Base-by-base conservation (phyloP, 345 rosid species). In the Sonneratia caseolaris region DNA sequence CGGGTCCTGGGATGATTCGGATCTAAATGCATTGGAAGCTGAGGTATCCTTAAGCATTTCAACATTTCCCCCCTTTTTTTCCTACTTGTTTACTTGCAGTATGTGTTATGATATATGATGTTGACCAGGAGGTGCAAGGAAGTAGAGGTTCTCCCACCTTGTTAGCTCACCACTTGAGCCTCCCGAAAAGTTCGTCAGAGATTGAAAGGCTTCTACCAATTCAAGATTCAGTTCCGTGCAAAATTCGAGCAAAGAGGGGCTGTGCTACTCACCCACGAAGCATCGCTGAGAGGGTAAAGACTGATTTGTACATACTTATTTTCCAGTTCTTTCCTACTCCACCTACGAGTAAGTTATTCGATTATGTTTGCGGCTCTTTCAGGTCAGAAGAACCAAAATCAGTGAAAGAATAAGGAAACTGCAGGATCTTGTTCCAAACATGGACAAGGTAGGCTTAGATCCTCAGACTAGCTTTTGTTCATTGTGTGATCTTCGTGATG, bases 251-350 rank as follows among this genome's bases (percentile, higher is more conserved):
- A 43, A 94, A 91, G 76, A 79, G 97, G 57, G 97, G 98, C 36
- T 88, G 55, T 55, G 98, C 98, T 22, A 94, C 97, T 73, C 98
- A 94, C 74, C 98, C 98, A 0, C 90, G 97, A 72, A 94, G 97
- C 78, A 91, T 94, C 65, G 98, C 98, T 1, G 97, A 91, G 84
- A 84, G 97, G 89, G 98, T 88, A 76, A 72, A 35, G 16, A 77
- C 37, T 56, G 53, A 68, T 71, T 59, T 2, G 47, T 8, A 1
- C 2, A n/a, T 35, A 40, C 66, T 6, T 13, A 37, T 16, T 71
- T 36, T 59, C 21, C n/a, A 15, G 7, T 3, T 1, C 4, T 22
- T 32, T 1, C 11, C 4, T 9, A 18, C 11, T 37, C 5, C 53
- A 69, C 27, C 40, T 1, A 51, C 48, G 4, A 27, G 36, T 32